These are phyloP conservation scores for Dissophora globulifera DNA, from an alignment of 192 early-diverging fungal genomes.

Conservation along the genomic window DNA sequence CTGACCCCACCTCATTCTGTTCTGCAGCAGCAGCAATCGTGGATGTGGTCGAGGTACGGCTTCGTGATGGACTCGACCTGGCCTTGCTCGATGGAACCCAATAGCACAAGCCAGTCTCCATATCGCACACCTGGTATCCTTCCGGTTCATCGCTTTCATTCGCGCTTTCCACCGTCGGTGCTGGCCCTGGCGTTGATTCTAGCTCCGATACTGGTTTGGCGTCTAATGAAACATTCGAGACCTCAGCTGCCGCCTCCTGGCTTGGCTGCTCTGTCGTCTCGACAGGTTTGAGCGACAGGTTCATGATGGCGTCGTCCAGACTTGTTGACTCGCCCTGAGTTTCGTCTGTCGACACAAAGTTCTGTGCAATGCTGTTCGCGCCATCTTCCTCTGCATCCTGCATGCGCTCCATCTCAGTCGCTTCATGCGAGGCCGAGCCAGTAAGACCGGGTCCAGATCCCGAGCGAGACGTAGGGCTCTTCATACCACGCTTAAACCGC, in stretches of 20 bases:
- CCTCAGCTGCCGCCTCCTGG: background rate
- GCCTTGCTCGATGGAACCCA: constrained; percentile 40
- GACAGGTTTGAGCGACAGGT: background rate
- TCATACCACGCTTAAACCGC: constrained; percentile 47
- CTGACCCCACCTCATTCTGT: background rate
- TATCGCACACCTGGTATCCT: constrained; percentile 43
- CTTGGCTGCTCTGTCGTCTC: background rate
- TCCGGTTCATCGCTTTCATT: constrained; percentile 14
- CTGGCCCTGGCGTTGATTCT: too few species aligned
- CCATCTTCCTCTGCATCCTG: constrained; percentile 41
- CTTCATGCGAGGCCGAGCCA: too few species aligned
- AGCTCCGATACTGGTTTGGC: too few species aligned
- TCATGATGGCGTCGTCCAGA: background rate
- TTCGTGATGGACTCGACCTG: constrained; percentile 1
- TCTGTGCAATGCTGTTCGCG: background rate
- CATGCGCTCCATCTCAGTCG: constrained; percentile 15
- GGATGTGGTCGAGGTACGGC: too few species aligned
- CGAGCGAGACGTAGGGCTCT: constrained; percentile 4
- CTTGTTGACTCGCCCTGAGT: background rate
- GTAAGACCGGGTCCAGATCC: too few species aligned
- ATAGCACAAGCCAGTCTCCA: constrained; percentile 31
- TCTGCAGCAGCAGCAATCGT: too few species aligned
- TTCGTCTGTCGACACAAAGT: background rate
- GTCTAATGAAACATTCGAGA: too few species aligned
- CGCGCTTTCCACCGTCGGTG: background rate